Base-by-base conservation (phyloP, 176 grass and related monocot genomes). In the Ensete ventricosum region DNA sequence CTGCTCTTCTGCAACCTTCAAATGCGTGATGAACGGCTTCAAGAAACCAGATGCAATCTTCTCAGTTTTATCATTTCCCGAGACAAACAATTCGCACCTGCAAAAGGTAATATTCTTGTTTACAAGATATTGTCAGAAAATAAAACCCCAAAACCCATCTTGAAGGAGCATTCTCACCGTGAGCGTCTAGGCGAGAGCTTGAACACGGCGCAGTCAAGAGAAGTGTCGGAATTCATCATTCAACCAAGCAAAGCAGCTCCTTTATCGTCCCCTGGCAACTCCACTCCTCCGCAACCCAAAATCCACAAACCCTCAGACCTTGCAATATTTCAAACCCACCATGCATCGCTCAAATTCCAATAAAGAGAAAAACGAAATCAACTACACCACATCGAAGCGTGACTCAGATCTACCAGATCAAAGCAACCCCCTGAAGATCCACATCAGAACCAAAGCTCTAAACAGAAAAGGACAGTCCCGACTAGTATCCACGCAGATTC, bases 11-110 rank as follows among this genome's bases (percentile, higher is more conserved):
- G 80, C 94, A 26, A 85, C 80, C 75, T 91, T 92, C 82, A 98
- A 70, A 83, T 98, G 84, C 10, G 88, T 82, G 50, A 93, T 75
- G 67, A 93, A 98, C 21, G 90, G 90, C 86, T 98, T 89, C 82
- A 98, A 79, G 76, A 85, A 91, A 72, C 94, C 90, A n/a, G 94
- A 98, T 57, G 94, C 88, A 80, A 98, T 86, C 86, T 85, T 98
- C 84, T 98, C 94, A 26, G 88, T 89, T 52, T 82, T 82, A 77
- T 90, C 94, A 76, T 89, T 87, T 58, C 90, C 80, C 11, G 84
- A 87, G 76, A 93, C 94, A 82, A 98, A 91, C 53, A 98, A 87
- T 75, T 98, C 94, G 64, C 90, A 98, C 78, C 94, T 98, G 85
- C 76, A 71, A 77, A 55, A 53, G 64, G 14, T 13, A 68, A 52